Evolutionary conservation across 1,284 basidiomycete species (phyloP).

Genomic region (Papiliotrema flavescens): DNA sequence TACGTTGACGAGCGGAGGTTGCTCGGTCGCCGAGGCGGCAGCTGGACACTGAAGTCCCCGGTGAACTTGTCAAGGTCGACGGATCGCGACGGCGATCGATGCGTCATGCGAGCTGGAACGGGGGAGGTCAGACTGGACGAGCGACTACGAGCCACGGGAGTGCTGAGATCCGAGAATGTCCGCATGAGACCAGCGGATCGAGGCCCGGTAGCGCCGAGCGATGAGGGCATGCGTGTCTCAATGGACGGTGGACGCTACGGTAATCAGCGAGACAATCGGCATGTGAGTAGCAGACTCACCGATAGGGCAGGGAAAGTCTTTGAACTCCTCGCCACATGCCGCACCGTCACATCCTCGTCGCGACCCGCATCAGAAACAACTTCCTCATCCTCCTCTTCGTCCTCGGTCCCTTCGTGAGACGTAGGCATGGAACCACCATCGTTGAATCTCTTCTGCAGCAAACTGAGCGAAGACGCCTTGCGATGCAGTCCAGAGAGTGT

Average conservation of each 20-base stretch:
- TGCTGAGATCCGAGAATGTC: constrained; percentile 11
- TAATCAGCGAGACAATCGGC: background rate
- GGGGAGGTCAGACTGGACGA: constrained; percentile 36
- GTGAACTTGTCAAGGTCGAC: constrained; percentile 42
- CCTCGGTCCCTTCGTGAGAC: constrained; percentile 17
- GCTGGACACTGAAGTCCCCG: constrained; percentile 17
- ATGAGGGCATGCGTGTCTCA: constrained; percentile 14
- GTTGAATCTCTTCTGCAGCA: constrained; percentile 32
- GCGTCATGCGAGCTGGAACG: constrained; percentile 25
- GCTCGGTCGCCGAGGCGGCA: constrained; percentile 1
- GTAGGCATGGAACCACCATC: constrained; percentile 23
- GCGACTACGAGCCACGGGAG: constrained; percentile 19
- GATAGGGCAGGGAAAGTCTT: constrained; percentile 1
- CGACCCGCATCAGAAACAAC: constrained; percentile 26
- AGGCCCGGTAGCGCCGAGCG: background rate
- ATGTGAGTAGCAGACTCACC: background rate
- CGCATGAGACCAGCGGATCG: constrained; percentile 8
- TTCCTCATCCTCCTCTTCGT: constrained; percentile 31
- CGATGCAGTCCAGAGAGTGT: constrained; percentile 52
- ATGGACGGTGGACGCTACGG: constrained; percentile 6
- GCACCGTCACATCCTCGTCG: constrained; percentile 44
- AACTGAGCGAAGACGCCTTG: constrained; percentile 51
- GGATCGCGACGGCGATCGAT: constrained; percentile 39
- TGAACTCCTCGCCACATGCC: constrained; percentile 41
- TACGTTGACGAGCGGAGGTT: background rate